phyloP scores from a whole-genome alignment of 257 asterid genomes.

The Nicotiana attenuata region DNA sequence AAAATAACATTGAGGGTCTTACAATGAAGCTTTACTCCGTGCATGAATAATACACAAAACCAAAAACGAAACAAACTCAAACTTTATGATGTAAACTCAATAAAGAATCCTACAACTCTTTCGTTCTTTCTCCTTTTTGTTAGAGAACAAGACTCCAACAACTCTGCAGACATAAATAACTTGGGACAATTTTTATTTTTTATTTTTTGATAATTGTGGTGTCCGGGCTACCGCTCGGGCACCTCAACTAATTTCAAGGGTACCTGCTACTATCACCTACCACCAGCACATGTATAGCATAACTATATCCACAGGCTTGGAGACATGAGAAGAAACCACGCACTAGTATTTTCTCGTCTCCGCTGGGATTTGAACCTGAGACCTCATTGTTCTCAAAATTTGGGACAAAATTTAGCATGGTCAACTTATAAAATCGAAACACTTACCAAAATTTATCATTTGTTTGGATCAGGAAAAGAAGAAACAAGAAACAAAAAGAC shows the following conservation, averaged over 20 bases:
- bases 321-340: no score
- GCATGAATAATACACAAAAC: background rate
- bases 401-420: background rate
- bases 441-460: background rate
- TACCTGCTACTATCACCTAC: no score
- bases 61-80: background rate
- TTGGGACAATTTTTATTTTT: no score
- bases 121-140: background rate
- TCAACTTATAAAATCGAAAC: background rate
- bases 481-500: background rate
- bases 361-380: no score
- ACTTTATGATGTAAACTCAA: background rate
- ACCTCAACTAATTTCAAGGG: no score
- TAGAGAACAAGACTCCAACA: background rate
- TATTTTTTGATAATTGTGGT: no score
- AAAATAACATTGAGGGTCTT: background rate
- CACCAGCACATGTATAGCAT: no score
- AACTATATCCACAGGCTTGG: no score
- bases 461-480: background rate
- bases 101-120: background rate
- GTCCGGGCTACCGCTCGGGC: no score
- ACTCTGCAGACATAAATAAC: background rate
- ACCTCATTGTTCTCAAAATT: no score
- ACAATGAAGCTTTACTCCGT: background rate
- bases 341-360: no score